Base-by-base conservation (phyloP, 176 grass and related monocot species). In the Rhynchospora pubera region DNA sequence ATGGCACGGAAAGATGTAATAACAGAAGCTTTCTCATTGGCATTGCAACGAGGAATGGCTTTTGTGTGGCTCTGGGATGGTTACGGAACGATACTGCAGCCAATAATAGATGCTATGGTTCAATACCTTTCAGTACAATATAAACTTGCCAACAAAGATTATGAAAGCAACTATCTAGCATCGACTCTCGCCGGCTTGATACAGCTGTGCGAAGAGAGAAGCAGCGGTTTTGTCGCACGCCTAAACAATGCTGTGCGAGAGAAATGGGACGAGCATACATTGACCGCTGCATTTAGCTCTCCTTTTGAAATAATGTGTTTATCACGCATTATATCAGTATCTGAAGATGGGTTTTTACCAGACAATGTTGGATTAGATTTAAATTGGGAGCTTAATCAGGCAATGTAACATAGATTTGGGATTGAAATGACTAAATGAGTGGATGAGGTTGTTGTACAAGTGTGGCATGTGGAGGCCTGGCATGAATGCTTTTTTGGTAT, bases 231-330 rank as follows among this genome's bases (percentile, higher is more conserved):
- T 65, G 59, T 97, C 0, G 91, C 91, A 21, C 78, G 89, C n/a
- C 69, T 97, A 83, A 97, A 97, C 91, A 77, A 87, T 0, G 91
- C 91, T 63, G 86, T 97, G 91, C 52, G 60, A 85, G 87, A 91
- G 48, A 69, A 88, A 53, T 97, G 91, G 91, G 86, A 66, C 78
- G 85, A 91, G 59, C 57, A 81, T 44, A 73, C 84, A 24, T 52
- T 97, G 32, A 65, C 12, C 4, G 57, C 48, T 51, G 79, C 79
- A 81, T 81, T 81, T n/a, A 32, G 55, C 7, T 81, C 79, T 47
- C 58, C 58, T 51, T 11, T 11, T 81, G 60, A 81, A 21, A 81
- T 12, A 19, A 81, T 81, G 79, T 81, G 79, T 24, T 65, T 81
- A 81, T 48, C 58, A 65, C 79, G 7, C 21, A 81, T 81, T 81